These are phyloP conservation scores for Camelina sativa DNA, from an alignment of 345 rosid species.

Conservation along the genomic window DNA sequence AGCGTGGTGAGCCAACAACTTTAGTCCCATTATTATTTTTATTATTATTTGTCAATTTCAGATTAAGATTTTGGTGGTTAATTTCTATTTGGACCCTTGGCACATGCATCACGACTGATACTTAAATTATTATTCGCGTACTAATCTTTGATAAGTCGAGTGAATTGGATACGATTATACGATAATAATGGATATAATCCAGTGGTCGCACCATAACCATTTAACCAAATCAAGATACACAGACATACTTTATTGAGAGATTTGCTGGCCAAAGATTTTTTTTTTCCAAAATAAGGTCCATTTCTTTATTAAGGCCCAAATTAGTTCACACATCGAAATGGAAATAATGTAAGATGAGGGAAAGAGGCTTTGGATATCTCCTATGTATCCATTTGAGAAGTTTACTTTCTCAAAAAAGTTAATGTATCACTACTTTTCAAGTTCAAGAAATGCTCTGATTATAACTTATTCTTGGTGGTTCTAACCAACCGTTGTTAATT, in stretches of 20 bases:
- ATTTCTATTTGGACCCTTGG: constrained; percentile 28
- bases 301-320: neutral
- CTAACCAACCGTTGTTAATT: neutral
- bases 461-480: neutral
- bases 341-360: neutral
- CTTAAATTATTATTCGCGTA: too few relatives aligned
- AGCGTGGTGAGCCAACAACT: constrained; percentile 37
- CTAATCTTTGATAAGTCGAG: too few relatives aligned
- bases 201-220: neutral
- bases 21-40: constrained; percentile 16
- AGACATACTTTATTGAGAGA: neutral
- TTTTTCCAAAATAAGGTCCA: neutral
- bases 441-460: neutral
- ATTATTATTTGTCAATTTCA: neutral
- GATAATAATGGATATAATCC: too few relatives aligned
- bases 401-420: too few relatives aligned
- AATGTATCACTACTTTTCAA: too few relatives aligned
- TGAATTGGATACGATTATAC: too few relatives aligned
- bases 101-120: constrained; percentile 22
- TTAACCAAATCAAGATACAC: neutral
- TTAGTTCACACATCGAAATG: neutral
- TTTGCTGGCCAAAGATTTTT: neutral
- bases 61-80: constrained; percentile 30
- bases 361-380: too few relatives aligned
- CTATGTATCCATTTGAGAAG: too few relatives aligned